These are phyloP conservation scores for Carex sylvatica DNA, from an alignment of 202 grass and related monocot species.

Conservation along the genomic window DNA sequence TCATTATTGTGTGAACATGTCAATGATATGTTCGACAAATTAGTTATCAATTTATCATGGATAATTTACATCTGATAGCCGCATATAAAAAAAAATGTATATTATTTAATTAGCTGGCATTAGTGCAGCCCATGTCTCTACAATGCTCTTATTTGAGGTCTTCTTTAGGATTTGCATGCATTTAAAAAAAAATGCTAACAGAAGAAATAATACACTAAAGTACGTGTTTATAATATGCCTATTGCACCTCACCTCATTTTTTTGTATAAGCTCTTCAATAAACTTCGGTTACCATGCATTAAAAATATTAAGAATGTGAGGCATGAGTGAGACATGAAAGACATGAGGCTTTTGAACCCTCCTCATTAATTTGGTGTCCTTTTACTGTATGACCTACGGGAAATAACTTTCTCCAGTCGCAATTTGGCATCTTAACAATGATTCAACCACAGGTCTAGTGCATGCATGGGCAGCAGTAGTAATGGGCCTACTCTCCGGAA, in stretches of 20 bases:
- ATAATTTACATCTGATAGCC: background rate
- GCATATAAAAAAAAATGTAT: background rate
- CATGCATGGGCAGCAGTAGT: constrained; percentile 68
- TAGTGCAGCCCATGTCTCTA: background rate
- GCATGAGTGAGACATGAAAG: too few species aligned
- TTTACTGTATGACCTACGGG: background rate
- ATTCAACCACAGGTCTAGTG: constrained; percentile 40
- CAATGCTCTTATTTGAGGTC: background rate
- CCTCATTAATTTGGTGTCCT: background rate
- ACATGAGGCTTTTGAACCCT: too few species aligned
- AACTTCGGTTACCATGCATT: background rate
- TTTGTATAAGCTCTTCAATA: background rate
- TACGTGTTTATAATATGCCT: background rate
- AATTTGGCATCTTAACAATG: constrained; percentile 3
- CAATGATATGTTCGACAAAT: constrained; percentile 1
- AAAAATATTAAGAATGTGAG: background rate
- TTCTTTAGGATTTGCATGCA: background rate
- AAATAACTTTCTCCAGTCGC: background rate
- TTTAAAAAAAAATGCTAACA: background rate
- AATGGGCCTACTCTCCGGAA: constrained; percentile 59
- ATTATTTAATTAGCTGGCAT: background rate
- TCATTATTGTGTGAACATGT: background rate
- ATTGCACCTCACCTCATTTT: background rate
- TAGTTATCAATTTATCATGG: background rate
- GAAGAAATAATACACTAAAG: background rate